phyloP scores from a whole-genome alignment of 106 monocot species.

The Iris macrosiphon region DNA sequence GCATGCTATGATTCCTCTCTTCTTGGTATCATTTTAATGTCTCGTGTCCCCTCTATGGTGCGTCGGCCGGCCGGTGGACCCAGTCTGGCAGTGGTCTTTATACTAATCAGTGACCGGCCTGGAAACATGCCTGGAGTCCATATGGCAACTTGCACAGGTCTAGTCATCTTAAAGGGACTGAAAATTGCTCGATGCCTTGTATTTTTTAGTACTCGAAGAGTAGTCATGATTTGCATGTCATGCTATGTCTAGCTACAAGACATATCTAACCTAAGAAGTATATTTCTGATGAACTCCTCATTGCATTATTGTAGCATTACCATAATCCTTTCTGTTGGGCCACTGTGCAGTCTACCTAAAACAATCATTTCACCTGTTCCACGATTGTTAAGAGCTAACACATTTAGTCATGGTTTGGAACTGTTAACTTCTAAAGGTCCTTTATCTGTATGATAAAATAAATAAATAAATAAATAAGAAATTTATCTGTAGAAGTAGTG shows the following conservation, averaged over 20 bases:
- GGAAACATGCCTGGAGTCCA: not conserved
- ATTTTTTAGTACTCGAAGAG: not conserved
- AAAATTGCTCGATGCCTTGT: not conserved
- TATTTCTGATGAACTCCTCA: not conserved
- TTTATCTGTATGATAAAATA: no score
- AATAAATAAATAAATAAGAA: no score
- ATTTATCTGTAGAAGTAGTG: no score
- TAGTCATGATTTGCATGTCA: slow-evolving; percentile 1
- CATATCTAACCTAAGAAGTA: slow-evolving; percentile 7
- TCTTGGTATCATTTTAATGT: not conserved
- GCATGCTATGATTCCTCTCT: not conserved
- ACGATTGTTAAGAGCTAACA: not conserved
- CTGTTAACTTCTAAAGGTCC: no score
- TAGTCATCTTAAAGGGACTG: slow-evolving; percentile 11
- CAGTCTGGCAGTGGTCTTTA: no score
- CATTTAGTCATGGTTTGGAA: no score
- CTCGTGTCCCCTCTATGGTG: not conserved
- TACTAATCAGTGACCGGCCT: not conserved
- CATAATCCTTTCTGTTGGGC: no score
- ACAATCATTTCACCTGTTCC: not conserved
- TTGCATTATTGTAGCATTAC: not conserved
- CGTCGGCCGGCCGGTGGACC: not conserved
- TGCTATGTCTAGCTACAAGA: slow-evolving; percentile 11
- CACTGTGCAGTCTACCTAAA: not conserved
- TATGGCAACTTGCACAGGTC: slow-evolving; percentile 1